These are phyloP conservation scores for Candida gorgasii DNA, from an alignment of 805 yeast species.

Conservation along the genomic window DNA sequence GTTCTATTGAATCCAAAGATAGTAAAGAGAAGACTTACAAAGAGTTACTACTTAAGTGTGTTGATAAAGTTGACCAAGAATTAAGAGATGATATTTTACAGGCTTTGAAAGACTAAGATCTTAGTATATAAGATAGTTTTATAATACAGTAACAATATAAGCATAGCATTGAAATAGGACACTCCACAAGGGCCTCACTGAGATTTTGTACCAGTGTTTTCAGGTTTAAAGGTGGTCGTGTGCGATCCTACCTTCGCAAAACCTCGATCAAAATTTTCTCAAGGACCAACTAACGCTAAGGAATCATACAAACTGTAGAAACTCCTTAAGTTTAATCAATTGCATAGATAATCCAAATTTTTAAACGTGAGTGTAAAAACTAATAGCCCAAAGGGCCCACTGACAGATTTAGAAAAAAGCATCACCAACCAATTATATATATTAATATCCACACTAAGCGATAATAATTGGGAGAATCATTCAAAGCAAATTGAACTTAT, in stretches of 20 bases:
- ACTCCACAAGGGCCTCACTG: too few species aligned
- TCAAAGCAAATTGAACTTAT: constrained; percentile 50
- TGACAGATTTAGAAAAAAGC: constrained; percentile 37
- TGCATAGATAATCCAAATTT: not conserved
- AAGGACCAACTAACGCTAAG: not conserved
- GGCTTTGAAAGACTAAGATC: not conserved
- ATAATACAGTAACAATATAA: not conserved
- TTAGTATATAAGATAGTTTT: not conserved
- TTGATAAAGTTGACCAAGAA: constrained; percentile 10
- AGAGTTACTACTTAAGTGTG: constrained; percentile 13
- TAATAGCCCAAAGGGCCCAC: constrained; percentile 44
- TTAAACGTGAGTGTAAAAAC: constrained; percentile 9
- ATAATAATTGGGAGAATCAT: constrained; percentile 40
- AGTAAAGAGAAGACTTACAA: constrained; percentile 10
- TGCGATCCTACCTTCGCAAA: not conserved
- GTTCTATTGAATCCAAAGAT: constrained; percentile 3
- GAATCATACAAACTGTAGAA: not conserved
- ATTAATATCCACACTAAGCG: constrained; percentile 45
- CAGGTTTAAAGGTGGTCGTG: not conserved
- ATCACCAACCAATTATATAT: constrained; percentile 55
- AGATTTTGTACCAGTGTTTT: too few species aligned
- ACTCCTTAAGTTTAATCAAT: constrained; percentile 1
- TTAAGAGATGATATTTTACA: constrained; percentile 12
- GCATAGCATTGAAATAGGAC: not conserved
- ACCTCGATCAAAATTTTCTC: constrained; percentile 10